Base-by-base conservation (phyloP, 202 grass and related monocot species). In the Cymbopogon flexuosus region DNA sequence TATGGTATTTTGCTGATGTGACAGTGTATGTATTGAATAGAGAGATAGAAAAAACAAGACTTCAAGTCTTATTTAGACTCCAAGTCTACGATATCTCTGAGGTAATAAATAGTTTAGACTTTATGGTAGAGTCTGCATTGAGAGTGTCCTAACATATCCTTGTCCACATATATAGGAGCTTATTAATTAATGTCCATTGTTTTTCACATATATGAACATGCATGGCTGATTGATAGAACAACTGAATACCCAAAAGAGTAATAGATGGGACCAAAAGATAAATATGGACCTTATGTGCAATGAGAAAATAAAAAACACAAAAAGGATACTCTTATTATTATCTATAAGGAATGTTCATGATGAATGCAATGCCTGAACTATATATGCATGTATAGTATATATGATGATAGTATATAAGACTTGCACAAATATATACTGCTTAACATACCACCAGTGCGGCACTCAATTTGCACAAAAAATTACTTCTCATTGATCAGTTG, bases 161-260 rank as follows among this genome's bases (percentile, higher is more conserved):
- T 67, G 46, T 77, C 73, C 45, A 65, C 9, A 68, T 22, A 65
- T 3, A 23, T 57, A 3, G 19, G 52, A 23, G 6, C 8, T 86
- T 78, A 15, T 86, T 78, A 15, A 29, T 23, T 61, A 12, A 5
- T 61, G 35, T 46, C 7, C 2, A 9, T 54, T 45, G 35, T 65
- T 77, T 65, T 27, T 72, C 58, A 72, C 23, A 68, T 35, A 42
- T 23, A 54, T 46, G 76, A 14, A 59, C 15, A 70, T 80, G 65
- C 63, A 57, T n/a, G 57, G 4, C 10, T 72, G 24, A 60, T 61
- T 33, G 68, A 68, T 6, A 68, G 23, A 13, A 43, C 6, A 9
- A 51, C 0, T 1, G 49, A 54, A 3, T 54, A 57, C 10, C 0
- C 19, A 22, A 57, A 10, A 57, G n/a, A 57, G 8, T 21, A 57